Conservation (phyloP, 116 monocot genomes). For the Posidonia oceanica region DNA sequence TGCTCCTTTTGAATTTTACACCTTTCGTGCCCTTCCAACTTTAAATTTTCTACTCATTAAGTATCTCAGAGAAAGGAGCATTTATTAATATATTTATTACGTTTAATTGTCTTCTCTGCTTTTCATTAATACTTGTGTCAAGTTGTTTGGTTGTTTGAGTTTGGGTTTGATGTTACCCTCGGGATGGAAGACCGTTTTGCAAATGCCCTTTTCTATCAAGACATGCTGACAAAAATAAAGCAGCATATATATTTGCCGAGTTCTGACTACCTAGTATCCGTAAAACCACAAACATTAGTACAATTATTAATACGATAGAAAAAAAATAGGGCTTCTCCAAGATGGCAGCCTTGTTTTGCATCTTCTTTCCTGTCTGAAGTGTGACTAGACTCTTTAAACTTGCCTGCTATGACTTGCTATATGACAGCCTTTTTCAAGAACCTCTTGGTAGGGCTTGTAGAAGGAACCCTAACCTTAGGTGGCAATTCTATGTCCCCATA, state of each 20-base stretch:
- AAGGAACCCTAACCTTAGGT: background rate
- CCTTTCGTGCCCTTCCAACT: background rate
- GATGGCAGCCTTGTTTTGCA: background rate
- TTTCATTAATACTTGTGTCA: background rate
- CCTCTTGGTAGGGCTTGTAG: background rate
- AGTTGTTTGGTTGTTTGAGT: background rate
- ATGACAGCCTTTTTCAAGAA: conserved; percentile 3
- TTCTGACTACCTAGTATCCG: background rate
- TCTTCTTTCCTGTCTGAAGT: conserved; percentile 4
- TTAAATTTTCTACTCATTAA: background rate
- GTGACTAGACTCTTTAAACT: conserved; percentile 11
- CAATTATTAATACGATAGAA: too few relatives aligned
- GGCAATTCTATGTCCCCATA: background rate
- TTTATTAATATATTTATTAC: conserved; percentile 3
- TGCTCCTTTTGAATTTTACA: background rate
- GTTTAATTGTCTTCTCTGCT: background rate
- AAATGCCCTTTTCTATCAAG: conserved; percentile 1
- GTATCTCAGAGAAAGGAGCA: background rate
- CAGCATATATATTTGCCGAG: background rate
- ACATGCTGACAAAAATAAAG: background rate
- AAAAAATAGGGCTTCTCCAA: background rate
- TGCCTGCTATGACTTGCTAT: conserved; percentile 1
- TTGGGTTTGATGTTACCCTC: background rate
- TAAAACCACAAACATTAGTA: background rate
- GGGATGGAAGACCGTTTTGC: background rate